phyloP scores from a whole-genome alignment of 1,284 basidiomycete species.

The Ceratobasidium sp. region DNA sequence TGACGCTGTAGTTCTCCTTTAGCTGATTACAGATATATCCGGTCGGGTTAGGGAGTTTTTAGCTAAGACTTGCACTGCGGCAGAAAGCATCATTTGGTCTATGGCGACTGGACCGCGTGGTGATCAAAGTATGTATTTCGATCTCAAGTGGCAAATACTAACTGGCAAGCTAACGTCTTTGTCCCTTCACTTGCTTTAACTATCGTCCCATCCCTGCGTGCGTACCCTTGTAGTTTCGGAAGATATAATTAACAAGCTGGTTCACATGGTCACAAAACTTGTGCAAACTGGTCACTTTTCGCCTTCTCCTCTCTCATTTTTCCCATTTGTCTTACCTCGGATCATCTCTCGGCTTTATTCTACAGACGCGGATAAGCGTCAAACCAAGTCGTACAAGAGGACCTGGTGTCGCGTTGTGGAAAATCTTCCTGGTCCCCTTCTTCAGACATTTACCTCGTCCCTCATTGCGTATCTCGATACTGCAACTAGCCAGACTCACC shows the following conservation, averaged over 20 bases:
- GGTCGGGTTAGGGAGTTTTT: conserved; percentile 51
- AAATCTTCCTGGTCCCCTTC: conserved; percentile 58
- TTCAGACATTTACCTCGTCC: conserved; percentile 65
- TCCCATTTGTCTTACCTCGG: conserved; percentile 72
- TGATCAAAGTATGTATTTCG: neutral
- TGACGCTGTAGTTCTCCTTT: no score
- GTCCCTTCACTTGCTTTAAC: neutral
- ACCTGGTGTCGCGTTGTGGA: conserved; percentile 61
- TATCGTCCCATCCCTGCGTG: conserved; percentile 42
- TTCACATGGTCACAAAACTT: conserved; percentile 53
- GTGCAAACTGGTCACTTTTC: conserved; percentile 71
- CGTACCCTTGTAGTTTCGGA: conserved; percentile 48
- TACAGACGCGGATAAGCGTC: conserved; percentile 48
- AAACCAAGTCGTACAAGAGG: conserved; percentile 58
- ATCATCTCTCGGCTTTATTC: conserved; percentile 40
- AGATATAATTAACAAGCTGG: conserved; percentile 49
- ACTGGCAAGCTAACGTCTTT: neutral
- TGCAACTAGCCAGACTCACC: conserved; percentile 51
- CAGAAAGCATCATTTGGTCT: conserved; percentile 9
- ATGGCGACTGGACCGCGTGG: neutral
- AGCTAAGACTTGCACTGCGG: conserved; percentile 33
- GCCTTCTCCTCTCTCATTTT: conserved; percentile 53
- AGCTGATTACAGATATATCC: conserved; percentile 50
- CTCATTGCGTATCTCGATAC: conserved; percentile 66
- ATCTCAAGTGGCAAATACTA: no score